Conservation (phyloP, 2,329 filamentous ascomycete species). For the Hypomyces rosellus region DNA sequence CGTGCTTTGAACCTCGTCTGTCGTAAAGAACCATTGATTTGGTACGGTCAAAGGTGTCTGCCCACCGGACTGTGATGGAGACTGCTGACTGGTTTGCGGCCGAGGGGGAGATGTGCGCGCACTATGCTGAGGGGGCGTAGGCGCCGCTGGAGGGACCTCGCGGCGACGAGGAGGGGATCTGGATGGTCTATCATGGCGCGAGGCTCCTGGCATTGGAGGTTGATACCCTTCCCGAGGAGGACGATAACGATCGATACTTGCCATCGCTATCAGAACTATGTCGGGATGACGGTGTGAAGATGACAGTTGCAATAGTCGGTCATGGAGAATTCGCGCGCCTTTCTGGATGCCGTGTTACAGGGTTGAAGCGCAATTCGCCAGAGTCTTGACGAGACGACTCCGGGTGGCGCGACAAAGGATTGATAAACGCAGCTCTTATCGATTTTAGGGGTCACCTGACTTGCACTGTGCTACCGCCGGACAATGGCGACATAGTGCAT, state of each 20-base stretch:
- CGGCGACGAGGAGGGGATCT: slow-evolving; percentile 46
- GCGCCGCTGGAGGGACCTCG: slow-evolving; percentile 55
- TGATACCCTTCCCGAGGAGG: slow-evolving; percentile 52
- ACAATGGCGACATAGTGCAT: neutral
- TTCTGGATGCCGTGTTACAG: neutral
- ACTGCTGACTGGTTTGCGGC: slow-evolving; percentile 37
- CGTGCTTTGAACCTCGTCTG: slow-evolving; percentile 73
- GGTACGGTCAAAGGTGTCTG: slow-evolving; percentile 31
- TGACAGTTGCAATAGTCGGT: slow-evolving; percentile 14
- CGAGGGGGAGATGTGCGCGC: slow-evolving; percentile 51
- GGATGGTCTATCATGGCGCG: slow-evolving; percentile 37
- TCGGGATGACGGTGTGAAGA: slow-evolving; percentile 19
- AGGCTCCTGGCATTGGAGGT: slow-evolving; percentile 40
- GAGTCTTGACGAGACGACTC: neutral
- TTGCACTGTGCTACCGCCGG: neutral
- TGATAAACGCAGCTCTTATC: slow-evolving; percentile 20
- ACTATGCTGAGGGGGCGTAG: slow-evolving; percentile 52
- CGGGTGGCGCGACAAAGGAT: neutral
- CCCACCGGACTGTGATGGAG: slow-evolving; percentile 35
- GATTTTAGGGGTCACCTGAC: slow-evolving; percentile 13
- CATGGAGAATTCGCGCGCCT: slow-evolving; percentile 18
- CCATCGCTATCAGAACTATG: slow-evolving; percentile 37
- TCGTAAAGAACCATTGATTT: slow-evolving; percentile 83
- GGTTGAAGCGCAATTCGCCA: neutral
- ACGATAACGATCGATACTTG: slow-evolving; percentile 54